Evolutionary conservation across 148 eudicot genomes (phyloP), one percentile per base, ranked within the genome.

Genomic region (Nepenthes mirabilis): DNA sequence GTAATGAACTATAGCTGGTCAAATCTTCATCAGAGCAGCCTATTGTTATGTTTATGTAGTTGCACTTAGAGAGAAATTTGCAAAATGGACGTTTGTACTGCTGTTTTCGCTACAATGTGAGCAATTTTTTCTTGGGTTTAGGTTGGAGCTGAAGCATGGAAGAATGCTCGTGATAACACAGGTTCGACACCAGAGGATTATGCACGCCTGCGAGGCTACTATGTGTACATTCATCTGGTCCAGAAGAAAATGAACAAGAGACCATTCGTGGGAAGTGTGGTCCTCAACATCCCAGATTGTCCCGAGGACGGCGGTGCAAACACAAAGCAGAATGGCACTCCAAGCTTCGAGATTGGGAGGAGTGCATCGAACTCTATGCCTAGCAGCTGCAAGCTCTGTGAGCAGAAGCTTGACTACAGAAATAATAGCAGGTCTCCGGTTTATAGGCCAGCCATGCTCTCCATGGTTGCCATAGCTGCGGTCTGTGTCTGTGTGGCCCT

Each of bases 401-500:
- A 72, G 36, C 69, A 66, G 63, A 88, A 76, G 50, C 52, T 66
- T 72, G 73, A 52, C 6, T 79, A 70, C 60, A 71, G 78, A 9
- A 63, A 57, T 14, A 8, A 8, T 4, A 68, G 76, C 57, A 35
- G 74, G 43, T 77, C 89, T 0, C 33, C 81, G 55, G 66, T 77
- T 58, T 86, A 89, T 70, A 79, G 77, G 69, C 94, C 94, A 0
- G 84, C 82, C n/a, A 82, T 89, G 90, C 74, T 89, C 23, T 83
- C 97, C 0, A 74, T 89, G 90, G 83, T 89, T 34, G 83, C 80
- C 5, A 77, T 89, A 14, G 97, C 97, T 11, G 94, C 97, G 23
- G 90, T 83, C 12, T 86, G 97, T n/a, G 89, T 89, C 2, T 86
- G 97, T 36, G 84, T 78, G 54, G 97, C 94, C 50, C 79, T 89